Conservation (phyloP, 2,329 filamentous ascomycete species). For the Xylaria sp. region DNA sequence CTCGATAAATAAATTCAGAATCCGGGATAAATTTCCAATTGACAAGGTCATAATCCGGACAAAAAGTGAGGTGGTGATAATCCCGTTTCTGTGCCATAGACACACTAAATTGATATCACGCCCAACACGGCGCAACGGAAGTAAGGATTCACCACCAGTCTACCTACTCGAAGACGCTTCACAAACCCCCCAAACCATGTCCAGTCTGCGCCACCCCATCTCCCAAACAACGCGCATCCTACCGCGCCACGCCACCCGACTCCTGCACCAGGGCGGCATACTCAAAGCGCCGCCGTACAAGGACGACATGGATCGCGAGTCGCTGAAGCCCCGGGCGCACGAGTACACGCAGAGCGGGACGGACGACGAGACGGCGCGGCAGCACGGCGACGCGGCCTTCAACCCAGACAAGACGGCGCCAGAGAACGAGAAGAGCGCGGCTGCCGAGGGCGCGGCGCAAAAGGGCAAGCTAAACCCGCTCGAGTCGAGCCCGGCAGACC, state of each 20-base stretch:
- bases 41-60: background rate
- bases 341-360: slow-evolving; percentile 77
- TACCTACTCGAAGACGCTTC: background rate
- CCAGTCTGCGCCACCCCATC: slow-evolving; percentile 28
- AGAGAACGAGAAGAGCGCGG: slow-evolving; percentile 64
- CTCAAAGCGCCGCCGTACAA: slow-evolving; percentile 57
- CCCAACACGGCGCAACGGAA: too few species aligned
- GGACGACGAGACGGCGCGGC: slow-evolving; percentile 69
- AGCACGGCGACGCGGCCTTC: slow-evolving; percentile 72
- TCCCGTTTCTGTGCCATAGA: background rate
- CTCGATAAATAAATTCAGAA: background rate
- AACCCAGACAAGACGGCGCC: slow-evolving; percentile 75
- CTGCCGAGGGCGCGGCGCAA: slow-evolving; percentile 46
- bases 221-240: slow-evolving; percentile 23
- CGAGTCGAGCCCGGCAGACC: slow-evolving; percentile 58
- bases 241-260: slow-evolving; percentile 31
- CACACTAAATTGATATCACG: background rate
- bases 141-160: too few species aligned
- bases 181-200: slow-evolving; percentile 17
- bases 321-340: slow-evolving; percentile 71
- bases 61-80: background rate
- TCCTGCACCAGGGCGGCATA: slow-evolving; percentile 51
- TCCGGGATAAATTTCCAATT: background rate
- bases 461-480: slow-evolving; percentile 53
- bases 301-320: slow-evolving; percentile 67